phyloP scores from a whole-genome alignment of 352 stramenopile species.

The Phytophthora quininea region DNA sequence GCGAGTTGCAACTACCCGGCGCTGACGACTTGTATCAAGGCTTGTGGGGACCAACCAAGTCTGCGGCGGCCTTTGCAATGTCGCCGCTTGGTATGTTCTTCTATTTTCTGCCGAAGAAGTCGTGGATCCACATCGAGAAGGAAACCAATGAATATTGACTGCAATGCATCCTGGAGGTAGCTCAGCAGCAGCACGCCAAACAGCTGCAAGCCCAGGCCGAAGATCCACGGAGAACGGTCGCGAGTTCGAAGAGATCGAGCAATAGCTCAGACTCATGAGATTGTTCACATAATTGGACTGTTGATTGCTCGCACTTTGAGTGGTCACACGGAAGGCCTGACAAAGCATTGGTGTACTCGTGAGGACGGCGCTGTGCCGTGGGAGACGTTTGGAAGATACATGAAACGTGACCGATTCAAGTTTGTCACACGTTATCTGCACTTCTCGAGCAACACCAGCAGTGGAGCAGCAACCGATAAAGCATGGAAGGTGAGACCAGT shows the following conservation, averaged over 20 bases:
- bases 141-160: conserved; percentile 9
- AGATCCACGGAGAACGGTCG: neutral
- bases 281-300: neutral
- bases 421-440: conserved; percentile 12
- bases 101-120: conserved; percentile 14
- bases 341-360: conserved; percentile 5
- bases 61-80: conserved; percentile 3
- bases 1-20: neutral
- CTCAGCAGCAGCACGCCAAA: neutral
- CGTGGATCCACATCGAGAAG: conserved; percentile 5
- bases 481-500: conserved; percentile 15
- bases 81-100: conserved; percentile 15
- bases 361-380: conserved; percentile 5
- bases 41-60: conserved; percentile 2
- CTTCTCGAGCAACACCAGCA: conserved; percentile 2
- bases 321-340: neutral
- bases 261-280: neutral
- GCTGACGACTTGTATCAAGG: conserved; percentile 5
- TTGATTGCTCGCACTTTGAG: neutral
- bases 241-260: neutral
- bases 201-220: neutral
- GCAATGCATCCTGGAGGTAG: neutral
- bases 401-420: conserved; percentile 23
- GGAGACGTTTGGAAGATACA: conserved; percentile 9
- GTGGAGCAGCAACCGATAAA: neutral